phyloP scores from a whole-genome alignment of 1,284 basidiomycete species.

The Peniophora sp. region DNA sequence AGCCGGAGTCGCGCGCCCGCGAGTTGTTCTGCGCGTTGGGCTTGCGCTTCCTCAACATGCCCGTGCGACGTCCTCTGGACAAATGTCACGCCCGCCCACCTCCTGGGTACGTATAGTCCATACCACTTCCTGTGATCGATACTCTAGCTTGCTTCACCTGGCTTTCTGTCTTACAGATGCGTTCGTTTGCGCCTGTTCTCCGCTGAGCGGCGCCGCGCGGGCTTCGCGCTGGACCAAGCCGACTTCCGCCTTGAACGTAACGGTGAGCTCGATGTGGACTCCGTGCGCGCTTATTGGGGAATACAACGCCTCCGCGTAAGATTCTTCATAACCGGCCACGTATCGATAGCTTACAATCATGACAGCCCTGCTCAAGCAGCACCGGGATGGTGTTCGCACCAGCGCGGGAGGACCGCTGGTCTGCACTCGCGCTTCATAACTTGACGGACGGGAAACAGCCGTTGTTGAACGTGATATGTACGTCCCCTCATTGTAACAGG shows the following conservation, averaged over 20 bases:
- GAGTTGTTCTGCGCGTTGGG: background rate
- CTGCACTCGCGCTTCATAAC: background rate
- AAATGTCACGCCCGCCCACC: background rate
- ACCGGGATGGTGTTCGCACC: background rate
- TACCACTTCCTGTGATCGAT: background rate
- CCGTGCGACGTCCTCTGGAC: background rate
- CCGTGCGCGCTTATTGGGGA: background rate
- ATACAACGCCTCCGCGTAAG: background rate
- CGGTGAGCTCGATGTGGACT: background rate
- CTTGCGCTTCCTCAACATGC: background rate
- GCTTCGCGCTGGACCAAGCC: background rate
- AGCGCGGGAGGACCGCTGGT: background rate
- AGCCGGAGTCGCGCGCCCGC: too few relatives aligned
- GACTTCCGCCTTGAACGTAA: slow-evolving; percentile 1
- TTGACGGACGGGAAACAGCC: background rate
- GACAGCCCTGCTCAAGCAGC: background rate
- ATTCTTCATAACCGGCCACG: background rate
- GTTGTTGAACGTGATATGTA: background rate
- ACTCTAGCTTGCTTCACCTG: background rate
- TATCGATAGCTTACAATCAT: too few relatives aligned
- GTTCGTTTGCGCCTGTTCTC: background rate
- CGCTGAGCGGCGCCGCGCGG: background rate
- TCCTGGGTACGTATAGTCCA: background rate
- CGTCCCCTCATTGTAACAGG: background rate
- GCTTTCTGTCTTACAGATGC: background rate